These are phyloP conservation scores for Chrysochromulina tobinii DNA, from an alignment of 78 protist genomes.

Conservation along the genomic window DNA sequence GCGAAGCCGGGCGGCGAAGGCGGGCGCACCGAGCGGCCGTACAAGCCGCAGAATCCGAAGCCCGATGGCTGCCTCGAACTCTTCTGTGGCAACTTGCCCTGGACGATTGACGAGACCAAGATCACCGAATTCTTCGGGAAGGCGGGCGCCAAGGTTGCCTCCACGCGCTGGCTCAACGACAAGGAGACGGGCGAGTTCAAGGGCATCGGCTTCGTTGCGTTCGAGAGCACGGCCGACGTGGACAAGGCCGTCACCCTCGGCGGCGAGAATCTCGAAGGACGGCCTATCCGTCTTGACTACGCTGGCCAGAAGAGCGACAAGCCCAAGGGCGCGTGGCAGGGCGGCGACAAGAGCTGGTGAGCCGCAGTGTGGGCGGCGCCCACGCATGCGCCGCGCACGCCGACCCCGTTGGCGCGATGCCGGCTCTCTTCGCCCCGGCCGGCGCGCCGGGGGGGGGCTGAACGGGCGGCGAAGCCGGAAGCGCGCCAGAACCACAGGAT, in stretches of 20 bases:
- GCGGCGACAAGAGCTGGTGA: not conserved
- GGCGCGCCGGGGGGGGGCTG: too few species aligned
- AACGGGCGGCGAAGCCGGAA: too few species aligned
- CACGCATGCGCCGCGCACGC: too few species aligned
- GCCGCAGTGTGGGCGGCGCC: too few species aligned
- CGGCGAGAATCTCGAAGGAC: not conserved
- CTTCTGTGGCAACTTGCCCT: not conserved
- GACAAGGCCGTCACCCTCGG: not conserved
- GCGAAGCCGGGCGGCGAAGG: not conserved
- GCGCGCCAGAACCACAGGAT: too few species aligned
- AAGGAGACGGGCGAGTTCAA: not conserved
- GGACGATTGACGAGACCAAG: not conserved
- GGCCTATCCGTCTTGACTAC: not conserved
- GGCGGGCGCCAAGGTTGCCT: not conserved
- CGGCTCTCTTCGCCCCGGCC: too few species aligned
- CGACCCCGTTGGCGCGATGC: too few species aligned
- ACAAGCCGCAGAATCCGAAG: not conserved
- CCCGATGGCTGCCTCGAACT: slow-evolving; percentile 11
- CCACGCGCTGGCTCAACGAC: not conserved
- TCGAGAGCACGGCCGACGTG: not conserved
- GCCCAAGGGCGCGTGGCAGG: not conserved
- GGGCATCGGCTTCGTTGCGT: not conserved
- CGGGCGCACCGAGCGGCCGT: not conserved
- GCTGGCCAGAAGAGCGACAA: not conserved
- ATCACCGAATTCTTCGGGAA: not conserved